Base-by-base conservation (phyloP, 2,329 filamentous ascomycete genomes). In the Aureobasidium subglaciale region DNA sequence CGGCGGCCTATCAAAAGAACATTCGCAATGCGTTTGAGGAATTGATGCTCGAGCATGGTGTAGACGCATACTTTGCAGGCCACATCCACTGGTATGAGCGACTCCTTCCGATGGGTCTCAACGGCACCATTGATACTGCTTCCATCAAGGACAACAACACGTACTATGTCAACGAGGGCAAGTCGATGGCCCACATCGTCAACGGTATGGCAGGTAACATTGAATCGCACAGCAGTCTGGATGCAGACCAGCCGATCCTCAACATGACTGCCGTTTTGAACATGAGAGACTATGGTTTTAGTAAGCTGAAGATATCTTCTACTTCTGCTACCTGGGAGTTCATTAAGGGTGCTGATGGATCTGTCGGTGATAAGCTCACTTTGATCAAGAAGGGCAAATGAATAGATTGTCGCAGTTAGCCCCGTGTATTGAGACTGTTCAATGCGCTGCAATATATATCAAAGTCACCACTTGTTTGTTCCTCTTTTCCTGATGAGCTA, bases 161-260 rank as follows among this genome's bases (percentile, higher is more conserved):
- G 9, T 79, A 78, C 66, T 60, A 63, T 43, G 71, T 72, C 54
- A 78, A 77, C 59, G 67, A 73, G 1, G 76, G 77, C 42, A 68
- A 67, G 22, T 77, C 75, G 16, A 73, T 79, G 58, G 76, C 75
- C 1, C 75, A 78, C 57, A 67, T 80, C 30, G 68, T 76, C 64
- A 79, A 79, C 62, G 77, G 77, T n/a, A 75, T 76, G 69, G 77
- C 77, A 3, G 77, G 77, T 20, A 79, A 79, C 58, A 72, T 79
- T 40, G 77, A 79, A 60, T 74, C 71, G 56, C 77, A 79, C 65
- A 72, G 68, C 59, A 69, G 66, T 2, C 63, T 78, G 13, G 61
- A 62, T 48, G 57, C 57, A 3, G 68, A 66, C 24, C 58, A 75
- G 62, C 59, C 59, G 0, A 20, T 68, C 8, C 63, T 71, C n/a